Base-by-base conservation (phyloP, 768 basidiomycete genomes). In the Rhizopogon vesiculosus region DNA sequence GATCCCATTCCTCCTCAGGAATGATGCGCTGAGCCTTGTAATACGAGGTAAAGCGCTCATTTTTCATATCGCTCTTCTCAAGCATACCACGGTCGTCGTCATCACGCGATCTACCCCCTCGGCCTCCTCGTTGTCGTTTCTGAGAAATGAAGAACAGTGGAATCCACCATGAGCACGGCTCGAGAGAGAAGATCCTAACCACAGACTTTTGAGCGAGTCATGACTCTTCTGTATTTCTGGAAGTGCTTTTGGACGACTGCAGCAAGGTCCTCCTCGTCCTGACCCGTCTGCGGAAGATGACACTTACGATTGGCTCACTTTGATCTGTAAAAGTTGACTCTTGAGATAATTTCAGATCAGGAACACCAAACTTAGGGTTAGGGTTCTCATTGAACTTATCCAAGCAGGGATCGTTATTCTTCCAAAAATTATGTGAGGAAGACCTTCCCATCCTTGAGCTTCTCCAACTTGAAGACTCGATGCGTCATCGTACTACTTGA, bases 1-100 rank as follows among this genome's bases (percentile, higher is more conserved):
- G 46, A 0, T 84, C 78, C 91, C 93, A 98, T 68, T 98, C 91
- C 2, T 83, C 80, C 0, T 86, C 84, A 1, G 84, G 74, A 4
- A 97, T 72, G 44, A 96, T 84, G 13, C 80, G 77, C 69, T 97
- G 95, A 0, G 84, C 79, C 64, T 79, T 77, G 72, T 91, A 91
- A 67, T 91, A 91, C 7, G 73, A 71, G 49, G 75, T 76, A 59
- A 90, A 82, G 6, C 82, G 82, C 43, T 81, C 82, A 61, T 91
- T 91, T 51, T 81, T 62, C 88, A 91, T 90, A 66, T 84, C 81
- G 31, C 71, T 61, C 59, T 78, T 84, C 54, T 82, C 80, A 48
- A 87, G 73, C 50, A 78, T 70, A 63, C 80, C 80, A 28, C 77
- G 76, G 42, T 84, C 73, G 42, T 75, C 72, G 13, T 69, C 67